These are phyloP conservation scores for Porcisia hertigi DNA, from an alignment of 208 protist genomes.

Conservation along the genomic window DNA sequence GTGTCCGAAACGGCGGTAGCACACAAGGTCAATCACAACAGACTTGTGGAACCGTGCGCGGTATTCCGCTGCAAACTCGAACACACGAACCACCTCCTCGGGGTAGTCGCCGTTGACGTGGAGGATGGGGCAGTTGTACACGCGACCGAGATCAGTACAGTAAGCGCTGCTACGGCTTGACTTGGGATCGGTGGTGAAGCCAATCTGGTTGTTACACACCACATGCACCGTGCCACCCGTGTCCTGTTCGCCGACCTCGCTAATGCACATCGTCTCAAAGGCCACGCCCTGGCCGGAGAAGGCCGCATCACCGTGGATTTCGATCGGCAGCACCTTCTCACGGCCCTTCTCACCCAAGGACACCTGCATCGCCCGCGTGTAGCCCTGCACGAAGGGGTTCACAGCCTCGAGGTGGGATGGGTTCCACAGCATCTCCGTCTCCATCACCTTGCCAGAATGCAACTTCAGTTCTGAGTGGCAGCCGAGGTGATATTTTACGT, in stretches of 20 bases:
- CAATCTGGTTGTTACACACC: conserved; percentile 99
- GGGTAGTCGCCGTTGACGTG: conserved; percentile 98
- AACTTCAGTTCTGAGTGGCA: conserved; percentile 69
- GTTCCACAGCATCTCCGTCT: conserved; percentile 97
- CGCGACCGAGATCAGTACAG: conserved; percentile 97
- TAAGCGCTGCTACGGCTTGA: conserved; percentile 96
- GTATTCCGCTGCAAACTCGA: conserved; percentile 93
- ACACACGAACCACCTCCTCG: conserved; percentile 93
- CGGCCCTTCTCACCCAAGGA: conserved; percentile 48
- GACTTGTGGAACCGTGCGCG: conserved; percentile 93
- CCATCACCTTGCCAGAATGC: conserved; percentile 78
- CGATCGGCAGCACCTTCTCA: conserved; percentile 80
- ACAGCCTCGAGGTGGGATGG: conserved; percentile 99
- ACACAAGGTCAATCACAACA: conserved; percentile 97
- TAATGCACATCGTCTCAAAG: conserved; percentile 97
- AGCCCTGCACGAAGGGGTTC: conserved; percentile 98
- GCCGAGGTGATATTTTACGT: conserved; percentile 99
- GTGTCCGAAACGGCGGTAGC: conserved; percentile 96
- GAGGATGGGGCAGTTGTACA: conserved; percentile 94
- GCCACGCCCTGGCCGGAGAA: conserved; percentile 97
- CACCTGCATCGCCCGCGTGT: conserved; percentile 95
- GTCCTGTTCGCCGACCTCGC: conserved; percentile 90
- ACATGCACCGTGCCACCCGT: conserved; percentile 98
- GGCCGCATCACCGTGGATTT: conserved; percentile 99
- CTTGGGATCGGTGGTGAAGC: conserved; percentile 98